Conservation (phyloP, 371 early-diverging fungal species). For the Rhizopus sp. region DNA sequence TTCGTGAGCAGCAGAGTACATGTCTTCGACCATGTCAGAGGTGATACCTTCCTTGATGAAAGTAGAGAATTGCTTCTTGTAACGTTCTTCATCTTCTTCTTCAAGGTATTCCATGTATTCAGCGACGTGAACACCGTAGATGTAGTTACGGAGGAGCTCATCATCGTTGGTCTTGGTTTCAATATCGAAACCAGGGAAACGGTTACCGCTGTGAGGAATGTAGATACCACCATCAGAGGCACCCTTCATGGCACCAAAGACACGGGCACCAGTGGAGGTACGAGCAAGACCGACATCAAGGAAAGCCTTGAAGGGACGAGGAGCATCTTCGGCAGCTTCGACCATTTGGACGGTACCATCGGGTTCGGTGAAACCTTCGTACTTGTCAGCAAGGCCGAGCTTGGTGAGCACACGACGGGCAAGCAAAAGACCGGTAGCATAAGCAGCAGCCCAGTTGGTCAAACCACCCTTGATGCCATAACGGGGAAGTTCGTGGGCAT, state of each 20-base stretch:
- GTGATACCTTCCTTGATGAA: conserved; percentile 93
- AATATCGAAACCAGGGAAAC: conserved; percentile 98
- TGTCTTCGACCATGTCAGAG: conserved; percentile 94
- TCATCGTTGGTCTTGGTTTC: conserved; percentile 93
- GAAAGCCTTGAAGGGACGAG: conserved; percentile 99
- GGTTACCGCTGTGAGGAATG: conserved; percentile 98
- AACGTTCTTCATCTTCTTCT: conserved; percentile 99
- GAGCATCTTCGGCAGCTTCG: conserved; percentile 93
- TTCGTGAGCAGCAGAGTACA: conserved; percentile 95
- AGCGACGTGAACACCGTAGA: conserved; percentile 98
- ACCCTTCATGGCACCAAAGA: conserved; percentile 99
- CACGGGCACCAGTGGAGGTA: conserved; percentile 99
- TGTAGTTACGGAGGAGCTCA: conserved; percentile 96
- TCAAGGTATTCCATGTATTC: conserved; percentile 98
- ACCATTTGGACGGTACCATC: conserved; percentile 92
- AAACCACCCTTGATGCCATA: conserved; percentile 99
- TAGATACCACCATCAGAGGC: conserved; percentile 99
- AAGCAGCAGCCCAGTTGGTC: conserved; percentile 99
- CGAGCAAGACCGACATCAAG: conserved; percentile 99
- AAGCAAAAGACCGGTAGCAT: conserved; percentile 98
- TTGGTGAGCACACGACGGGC: conserved; percentile 97
- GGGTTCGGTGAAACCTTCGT: conserved; percentile 93
- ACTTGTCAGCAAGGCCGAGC: conserved; percentile 94
- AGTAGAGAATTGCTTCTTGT: conserved; percentile 96
- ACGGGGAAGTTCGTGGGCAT: conserved; percentile 97